A percentile compares a stretch with the other conserved stretches of the same genome.
phyloP scores from a whole-genome alignment of 495 filamentous ascomycete species.

The Tuber melanosporum region DNA sequence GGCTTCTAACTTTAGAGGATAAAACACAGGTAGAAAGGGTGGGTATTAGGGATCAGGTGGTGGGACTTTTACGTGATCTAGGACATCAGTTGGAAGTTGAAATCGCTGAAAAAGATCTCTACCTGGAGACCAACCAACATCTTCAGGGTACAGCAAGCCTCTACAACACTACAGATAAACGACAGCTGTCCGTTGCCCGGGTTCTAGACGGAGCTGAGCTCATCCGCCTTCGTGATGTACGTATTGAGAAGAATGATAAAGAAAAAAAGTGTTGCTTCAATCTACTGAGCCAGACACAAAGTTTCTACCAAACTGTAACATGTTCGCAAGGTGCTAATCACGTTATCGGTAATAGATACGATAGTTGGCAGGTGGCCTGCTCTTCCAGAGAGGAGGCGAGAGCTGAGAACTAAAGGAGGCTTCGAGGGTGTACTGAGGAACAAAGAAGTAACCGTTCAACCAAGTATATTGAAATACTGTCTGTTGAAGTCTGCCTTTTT shows the following conservation, averaged over 20 bases:
- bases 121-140: background rate
- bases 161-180: background rate
- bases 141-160: background rate
- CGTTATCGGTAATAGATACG: too few relatives aligned
- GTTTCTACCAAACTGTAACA: background rate
- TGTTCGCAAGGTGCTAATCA: too few relatives aligned
- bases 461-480: too few relatives aligned
- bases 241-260: background rate
- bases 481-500: too few relatives aligned
- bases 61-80: background rate
- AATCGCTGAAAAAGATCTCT: background rate
- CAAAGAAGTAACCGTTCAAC: too few relatives aligned
- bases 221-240: background rate
- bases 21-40: background rate
- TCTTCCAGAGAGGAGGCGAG: too few relatives aligned
- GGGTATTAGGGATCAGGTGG: background rate
- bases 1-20: background rate
- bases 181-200: background rate
- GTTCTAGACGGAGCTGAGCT: background rate
- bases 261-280: too few relatives aligned
- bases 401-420: too few relatives aligned
- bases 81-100: background rate
- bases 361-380: too few relatives aligned
- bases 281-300: background rate
- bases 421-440: too few relatives aligned